Evolutionary conservation across 2,329 filamentous ascomycete species (phyloP).

Genomic region (Dactylonectria macrodidyma): DNA sequence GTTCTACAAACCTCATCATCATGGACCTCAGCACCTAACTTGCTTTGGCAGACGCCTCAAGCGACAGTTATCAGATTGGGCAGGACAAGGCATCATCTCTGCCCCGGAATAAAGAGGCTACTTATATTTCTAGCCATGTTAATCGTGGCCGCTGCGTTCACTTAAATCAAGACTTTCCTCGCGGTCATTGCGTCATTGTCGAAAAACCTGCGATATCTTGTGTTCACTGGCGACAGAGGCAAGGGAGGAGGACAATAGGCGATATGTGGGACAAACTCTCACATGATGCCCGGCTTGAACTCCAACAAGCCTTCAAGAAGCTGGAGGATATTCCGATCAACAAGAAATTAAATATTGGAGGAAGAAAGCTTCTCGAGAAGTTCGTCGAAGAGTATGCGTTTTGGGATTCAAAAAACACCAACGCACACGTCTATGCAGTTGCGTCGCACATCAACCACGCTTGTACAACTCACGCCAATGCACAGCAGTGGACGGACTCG

Average conservation of each 20-base stretch:
- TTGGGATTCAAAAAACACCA: conserved; percentile 17
- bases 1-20: background rate
- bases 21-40: background rate
- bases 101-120: conserved; percentile 28
- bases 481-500: conserved; percentile 32
- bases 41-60: background rate
- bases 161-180: conserved; percentile 26
- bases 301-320: conserved; percentile 24
- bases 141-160: conserved; percentile 41
- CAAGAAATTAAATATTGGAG: background rate
- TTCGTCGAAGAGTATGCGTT: conserved; percentile 49
- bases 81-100: background rate
- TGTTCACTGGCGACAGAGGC: conserved; percentile 20
- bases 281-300: background rate
- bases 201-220: conserved; percentile 41
- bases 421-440: conserved; percentile 39
- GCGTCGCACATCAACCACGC: conserved; percentile 53
- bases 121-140: conserved; percentile 26
- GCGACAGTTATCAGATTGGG: background rate
- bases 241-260: conserved; percentile 15
- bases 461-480: conserved; percentile 50
- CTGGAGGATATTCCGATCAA: conserved; percentile 31
- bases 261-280: conserved; percentile 36
- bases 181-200: conserved; percentile 32
- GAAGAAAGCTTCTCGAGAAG: conserved; percentile 31